Base-by-base conservation (phyloP, 2,329 filamentous ascomycete species). In the Ascosphaera pollenicola region DNA sequence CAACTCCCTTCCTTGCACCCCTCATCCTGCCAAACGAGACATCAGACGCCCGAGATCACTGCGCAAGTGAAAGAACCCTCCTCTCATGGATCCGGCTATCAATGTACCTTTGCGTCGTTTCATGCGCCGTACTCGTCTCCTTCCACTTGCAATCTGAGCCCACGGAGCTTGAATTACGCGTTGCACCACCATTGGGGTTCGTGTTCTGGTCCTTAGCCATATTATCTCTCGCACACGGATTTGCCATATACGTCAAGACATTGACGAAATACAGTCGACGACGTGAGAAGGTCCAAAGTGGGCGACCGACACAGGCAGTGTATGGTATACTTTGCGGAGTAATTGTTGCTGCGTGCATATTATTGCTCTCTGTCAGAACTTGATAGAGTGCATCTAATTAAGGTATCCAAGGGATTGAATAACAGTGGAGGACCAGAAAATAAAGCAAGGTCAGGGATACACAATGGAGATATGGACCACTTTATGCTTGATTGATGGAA, bases 221-320 rank as follows among this genome's bases (percentile, higher is more conserved):
- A 1, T 64, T 73, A n/a, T 92, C 81, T 46, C 61, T 98, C 18
- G 59, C 66, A 1, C 72, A 78, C 13, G 89, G 89, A 0, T 60
- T 92, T 43, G 75, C 75, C 1, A 95, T 93, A 53, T 98, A 98
- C 53, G 74, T 93, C 45, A 77, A 73, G 64, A 71, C 66, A 48
- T 74, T 95, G 17, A 78, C 78, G 48, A 77, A 81, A 53, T 98
- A 93, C 55, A 78, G 78, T 48, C 66, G 70, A 31, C 73, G 75
- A 46, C 68, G 69, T 18, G 89, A 89, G 0, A 68, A 95, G 45
- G 89, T 98, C 31, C 89, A 98, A 61, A 79, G 75, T 21, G 89
- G 89, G 1, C 89, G 81, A 78, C 87, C 83, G 58, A 95, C 89
- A 30, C 85, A 95, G 54, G 57, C 76, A 34, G 79, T 92, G n/a